Evolutionary conservation across 2,329 filamentous ascomycete species (phyloP).

Genomic region (Fusarium anthophilum): DNA sequence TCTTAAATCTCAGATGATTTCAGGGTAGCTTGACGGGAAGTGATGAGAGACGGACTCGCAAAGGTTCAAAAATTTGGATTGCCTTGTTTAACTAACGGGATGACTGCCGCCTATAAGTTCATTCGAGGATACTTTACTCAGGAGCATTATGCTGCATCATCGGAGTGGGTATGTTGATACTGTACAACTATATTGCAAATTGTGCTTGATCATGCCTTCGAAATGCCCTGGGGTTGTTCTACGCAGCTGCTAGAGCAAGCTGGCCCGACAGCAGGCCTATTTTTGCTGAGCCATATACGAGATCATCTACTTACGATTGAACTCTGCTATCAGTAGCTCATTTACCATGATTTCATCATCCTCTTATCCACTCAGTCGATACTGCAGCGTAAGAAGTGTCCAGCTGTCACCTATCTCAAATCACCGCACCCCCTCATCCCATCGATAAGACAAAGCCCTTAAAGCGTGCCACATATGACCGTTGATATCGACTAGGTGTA

Average conservation of each 20-base stretch:
- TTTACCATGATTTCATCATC: too few species aligned
- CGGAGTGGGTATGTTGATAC: not conserved
- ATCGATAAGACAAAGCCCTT: not conserved
- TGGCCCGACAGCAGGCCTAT: not conserved
- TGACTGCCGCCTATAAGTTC: not conserved
- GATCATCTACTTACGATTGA: not conserved
- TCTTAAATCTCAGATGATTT: not conserved
- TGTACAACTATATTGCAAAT: not conserved
- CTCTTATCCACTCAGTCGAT: not conserved
- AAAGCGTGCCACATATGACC: not conserved
- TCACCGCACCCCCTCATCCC: not conserved
- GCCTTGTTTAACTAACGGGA: too few species aligned
- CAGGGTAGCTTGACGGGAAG: not conserved
- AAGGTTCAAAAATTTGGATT: too few species aligned
- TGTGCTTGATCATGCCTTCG: not conserved
- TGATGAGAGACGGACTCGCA: too few species aligned
- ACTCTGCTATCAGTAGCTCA: accelerated
- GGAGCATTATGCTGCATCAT: not conserved
- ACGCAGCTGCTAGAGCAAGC: not conserved
- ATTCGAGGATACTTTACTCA: too few species aligned
- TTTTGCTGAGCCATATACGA: not conserved
- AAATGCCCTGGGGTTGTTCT: too few species aligned
- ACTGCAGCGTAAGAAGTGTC: not conserved
- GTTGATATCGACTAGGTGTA: not conserved
- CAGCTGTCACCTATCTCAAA: not conserved